Evolutionary conservation across 768 basidiomycete genomes (phyloP).

Genomic region (Lenzites betulinus): DNA sequence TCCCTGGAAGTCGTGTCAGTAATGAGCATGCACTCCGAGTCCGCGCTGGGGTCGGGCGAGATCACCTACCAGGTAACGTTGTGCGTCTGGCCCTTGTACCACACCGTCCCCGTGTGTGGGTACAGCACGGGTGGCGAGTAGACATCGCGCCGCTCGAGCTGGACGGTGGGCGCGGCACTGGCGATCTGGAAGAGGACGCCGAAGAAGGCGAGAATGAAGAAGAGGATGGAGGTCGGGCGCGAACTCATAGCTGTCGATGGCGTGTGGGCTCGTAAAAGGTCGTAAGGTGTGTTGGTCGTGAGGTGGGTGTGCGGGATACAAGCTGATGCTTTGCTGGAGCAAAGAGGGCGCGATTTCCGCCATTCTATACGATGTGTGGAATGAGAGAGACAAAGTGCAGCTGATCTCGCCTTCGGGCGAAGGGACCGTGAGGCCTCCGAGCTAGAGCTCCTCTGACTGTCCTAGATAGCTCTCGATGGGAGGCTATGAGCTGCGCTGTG

Average conservation of each 20-base stretch:
- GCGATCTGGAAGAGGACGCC: neutral
- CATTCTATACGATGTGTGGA: too few species aligned
- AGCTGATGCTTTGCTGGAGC: constrained; percentile 1
- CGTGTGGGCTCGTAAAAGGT: neutral
- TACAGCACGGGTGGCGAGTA: constrained; percentile 13
- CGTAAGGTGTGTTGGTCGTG: neutral
- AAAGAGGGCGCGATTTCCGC: too few species aligned
- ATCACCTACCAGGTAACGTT: constrained; percentile 18
- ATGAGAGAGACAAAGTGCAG: too few species aligned
- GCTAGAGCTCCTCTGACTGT: too few species aligned
- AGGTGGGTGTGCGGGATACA: neutral
- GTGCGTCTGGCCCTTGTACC: constrained; percentile 18
- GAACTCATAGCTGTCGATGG: constrained; percentile 1
- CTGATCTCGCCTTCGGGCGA: too few species aligned
- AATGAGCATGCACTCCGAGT: neutral
- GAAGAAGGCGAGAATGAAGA: constrained; percentile 6
- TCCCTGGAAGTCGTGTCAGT: constrained; percentile 20
- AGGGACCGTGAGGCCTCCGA: too few species aligned
- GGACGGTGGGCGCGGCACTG: constrained; percentile 12
- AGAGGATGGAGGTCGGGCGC: neutral
- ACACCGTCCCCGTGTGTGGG: constrained; percentile 19
- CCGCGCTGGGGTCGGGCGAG: too few species aligned
- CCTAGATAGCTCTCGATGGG: too few species aligned
- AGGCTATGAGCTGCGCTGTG: too few species aligned
- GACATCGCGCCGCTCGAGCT: constrained; percentile 13